Conservation (phyloP, 2,329 filamentous ascomycete genomes). For the Trichoderma guizhouense region DNA sequence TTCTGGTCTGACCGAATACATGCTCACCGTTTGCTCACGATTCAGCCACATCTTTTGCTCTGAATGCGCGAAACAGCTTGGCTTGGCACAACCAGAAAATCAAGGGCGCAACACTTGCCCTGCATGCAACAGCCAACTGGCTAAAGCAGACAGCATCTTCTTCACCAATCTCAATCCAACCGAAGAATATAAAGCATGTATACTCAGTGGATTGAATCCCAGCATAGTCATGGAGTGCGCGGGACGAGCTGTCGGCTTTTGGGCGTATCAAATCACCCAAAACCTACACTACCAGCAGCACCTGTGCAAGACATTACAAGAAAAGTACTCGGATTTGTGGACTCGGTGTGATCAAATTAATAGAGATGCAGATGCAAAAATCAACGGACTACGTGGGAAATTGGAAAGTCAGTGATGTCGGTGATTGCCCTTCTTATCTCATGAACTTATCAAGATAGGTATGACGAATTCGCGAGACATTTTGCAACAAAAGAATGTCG, state of each 20-base stretch:
- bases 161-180: constrained; percentile 69
- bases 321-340: constrained; percentile 65
- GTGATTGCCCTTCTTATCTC: background rate
- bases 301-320: constrained; percentile 65
- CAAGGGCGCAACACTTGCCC: constrained; percentile 58
- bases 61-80: constrained; percentile 64
- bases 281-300: constrained; percentile 81
- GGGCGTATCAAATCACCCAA: constrained; percentile 80
- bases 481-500: constrained; percentile 67
- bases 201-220: constrained; percentile 79
- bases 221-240: constrained; percentile 83
- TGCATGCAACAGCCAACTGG: constrained; percentile 67
- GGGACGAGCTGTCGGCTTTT: constrained; percentile 74
- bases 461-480: constrained; percentile 60
- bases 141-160: constrained; percentile 71
- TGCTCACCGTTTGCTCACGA: constrained; percentile 7
- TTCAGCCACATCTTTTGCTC: constrained; percentile 80
- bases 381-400: constrained; percentile 62
- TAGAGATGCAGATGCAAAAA: constrained; percentile 71
- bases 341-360: constrained; percentile 69
- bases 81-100: constrained; percentile 48
- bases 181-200: constrained; percentile 86
- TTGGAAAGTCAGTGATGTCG: constrained; percentile 51
- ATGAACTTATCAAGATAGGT: constrained; percentile 32
- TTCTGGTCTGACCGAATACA: background rate